A percentile compares a stretch with the other conserved stretches of the same genome.
Evolutionary conservation across 352 stramenopile species (phyloP).

Genomic region (Thalassiosira hispida): DNA sequence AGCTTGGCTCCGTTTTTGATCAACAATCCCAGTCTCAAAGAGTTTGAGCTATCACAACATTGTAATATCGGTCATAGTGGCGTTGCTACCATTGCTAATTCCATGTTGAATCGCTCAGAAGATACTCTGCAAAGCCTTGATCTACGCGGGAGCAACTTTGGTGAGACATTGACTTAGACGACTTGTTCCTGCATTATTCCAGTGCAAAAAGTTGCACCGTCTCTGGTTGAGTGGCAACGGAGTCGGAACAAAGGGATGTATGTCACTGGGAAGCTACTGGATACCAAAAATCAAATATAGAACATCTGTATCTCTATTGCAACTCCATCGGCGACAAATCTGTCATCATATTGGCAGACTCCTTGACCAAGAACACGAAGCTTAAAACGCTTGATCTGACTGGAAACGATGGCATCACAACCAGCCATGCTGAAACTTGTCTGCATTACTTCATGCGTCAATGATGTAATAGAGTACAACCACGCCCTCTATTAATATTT

Average conservation of each 20-base stretch:
- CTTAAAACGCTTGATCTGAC: not conserved
- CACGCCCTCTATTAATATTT: conserved; percentile 5
- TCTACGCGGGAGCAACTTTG: conserved; percentile 10
- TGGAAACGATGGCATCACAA: not conserved
- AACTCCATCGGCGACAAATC: not conserved
- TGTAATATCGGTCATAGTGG: not conserved
- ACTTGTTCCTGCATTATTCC: conserved; percentile 15
- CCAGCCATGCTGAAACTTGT: not conserved
- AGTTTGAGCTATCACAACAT: not conserved
- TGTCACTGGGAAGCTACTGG: conserved; percentile 14
- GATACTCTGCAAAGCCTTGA: conserved; percentile 22
- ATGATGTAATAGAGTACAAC: conserved; percentile 12
- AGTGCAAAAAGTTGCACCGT: conserved; percentile 4
- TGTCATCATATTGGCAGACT: not conserved
- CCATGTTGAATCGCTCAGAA: conserved; percentile 9
- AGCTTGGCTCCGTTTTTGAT: conserved; percentile 27
- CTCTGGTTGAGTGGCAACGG: not conserved
- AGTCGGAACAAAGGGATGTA: conserved; percentile 20
- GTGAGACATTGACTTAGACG: conserved; percentile 27
- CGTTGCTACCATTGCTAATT: conserved; percentile 5
- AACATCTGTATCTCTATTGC: not conserved
- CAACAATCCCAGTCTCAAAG: conserved; percentile 30
- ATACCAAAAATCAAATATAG: conserved; percentile 2
- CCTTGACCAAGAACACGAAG: not conserved
- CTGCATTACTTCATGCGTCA: conserved; percentile 20